Percentiles rank a stretch among this genome's conserved stretches.
phyloP scores from a whole-genome alignment of 352 stramenopile genomes.

The Pythium rhizo-oryzae region DNA sequence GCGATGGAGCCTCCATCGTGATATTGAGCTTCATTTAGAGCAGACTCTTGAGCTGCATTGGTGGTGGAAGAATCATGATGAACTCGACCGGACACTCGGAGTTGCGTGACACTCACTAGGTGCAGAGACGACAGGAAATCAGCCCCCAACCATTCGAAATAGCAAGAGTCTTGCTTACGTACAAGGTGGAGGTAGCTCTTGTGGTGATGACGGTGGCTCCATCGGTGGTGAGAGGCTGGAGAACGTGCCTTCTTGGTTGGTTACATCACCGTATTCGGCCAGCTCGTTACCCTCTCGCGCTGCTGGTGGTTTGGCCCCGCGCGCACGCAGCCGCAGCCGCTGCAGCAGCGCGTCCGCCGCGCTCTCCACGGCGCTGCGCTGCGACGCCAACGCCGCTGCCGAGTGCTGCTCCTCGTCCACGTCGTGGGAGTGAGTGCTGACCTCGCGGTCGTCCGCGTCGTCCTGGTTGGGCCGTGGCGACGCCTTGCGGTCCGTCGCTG shows the following conservation, averaged over 20 bases:
- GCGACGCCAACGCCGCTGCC: neutral
- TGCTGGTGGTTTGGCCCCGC: slow-evolving; percentile 16
- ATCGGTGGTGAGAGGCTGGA: neutral
- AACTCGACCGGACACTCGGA: slow-evolving; percentile 13
- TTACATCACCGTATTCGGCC: neutral
- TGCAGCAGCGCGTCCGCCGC: slow-evolving; percentile 28
- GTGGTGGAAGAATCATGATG: neutral
- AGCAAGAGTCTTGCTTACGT: too few relatives aligned
- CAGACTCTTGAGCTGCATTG: neutral
- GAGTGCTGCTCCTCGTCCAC: neutral
- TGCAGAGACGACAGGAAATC: neutral
- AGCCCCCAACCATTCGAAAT: too few relatives aligned
- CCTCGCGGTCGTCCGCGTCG: neutral
- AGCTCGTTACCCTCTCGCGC: neutral
- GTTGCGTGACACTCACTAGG: slow-evolving; percentile 19
- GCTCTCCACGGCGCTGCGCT: slow-evolving; percentile 26
- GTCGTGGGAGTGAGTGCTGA: neutral
- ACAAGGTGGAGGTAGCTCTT: slow-evolving; percentile 16
- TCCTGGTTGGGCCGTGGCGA: slow-evolving; percentile 21
- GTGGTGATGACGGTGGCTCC: slow-evolving; percentile 3
- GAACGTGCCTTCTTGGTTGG: neutral
- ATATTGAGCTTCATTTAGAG: neutral
- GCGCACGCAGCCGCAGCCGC: slow-evolving; percentile 21
- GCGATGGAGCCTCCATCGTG: neutral
- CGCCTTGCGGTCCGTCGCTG: slow-evolving; percentile 10